Conservation (phyloP, 1,139 yeast species). For the Debaryomyces psychrophilus region DNA sequence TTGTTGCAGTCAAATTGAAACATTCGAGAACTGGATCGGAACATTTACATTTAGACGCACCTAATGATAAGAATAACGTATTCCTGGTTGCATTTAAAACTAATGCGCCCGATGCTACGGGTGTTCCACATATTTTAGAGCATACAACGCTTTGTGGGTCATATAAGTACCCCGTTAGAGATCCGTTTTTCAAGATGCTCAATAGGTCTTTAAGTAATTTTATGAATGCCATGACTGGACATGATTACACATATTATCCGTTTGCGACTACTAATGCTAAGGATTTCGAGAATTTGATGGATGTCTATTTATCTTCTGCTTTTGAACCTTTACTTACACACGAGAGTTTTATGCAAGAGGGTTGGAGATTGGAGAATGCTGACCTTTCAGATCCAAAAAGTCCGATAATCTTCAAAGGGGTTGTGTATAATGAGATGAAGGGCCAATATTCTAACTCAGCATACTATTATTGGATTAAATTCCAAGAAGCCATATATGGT, state of each 20-base stretch:
- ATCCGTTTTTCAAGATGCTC: conserved; percentile 96
- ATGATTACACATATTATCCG: conserved; percentile 93
- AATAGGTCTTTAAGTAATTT: conserved; percentile 85
- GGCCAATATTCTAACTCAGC: conserved; percentile 93
- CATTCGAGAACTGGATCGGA: conserved; percentile 74
- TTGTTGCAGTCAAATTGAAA: conserved; percentile 73
- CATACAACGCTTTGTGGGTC: conserved; percentile 97
- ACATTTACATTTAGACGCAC: conserved; percentile 81
- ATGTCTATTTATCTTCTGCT: conserved; percentile 86
- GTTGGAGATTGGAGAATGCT: conserved; percentile 92
- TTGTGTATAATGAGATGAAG: conserved; percentile 97
- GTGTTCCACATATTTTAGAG: conserved; percentile 94
- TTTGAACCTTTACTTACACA: conserved; percentile 76
- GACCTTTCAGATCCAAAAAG: conserved; percentile 57
- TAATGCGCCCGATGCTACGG: conserved; percentile 89
- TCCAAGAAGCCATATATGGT: conserved; percentile 84
- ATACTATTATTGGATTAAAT: conserved; percentile 81
- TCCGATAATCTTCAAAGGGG: conserved; percentile 84
- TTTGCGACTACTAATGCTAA: conserved; percentile 88
- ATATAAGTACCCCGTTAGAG: conserved; percentile 85
- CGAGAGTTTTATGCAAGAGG: conserved; percentile 92
- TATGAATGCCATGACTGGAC: conserved; percentile 99
- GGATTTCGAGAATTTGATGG: conserved; percentile 83
- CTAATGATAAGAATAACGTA: conserved; percentile 78
- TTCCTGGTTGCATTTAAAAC: conserved; percentile 92